These are phyloP conservation scores for Paecilomyces fulvus DNA, from an alignment of 2,329 filamentous ascomycete genomes.

Conservation along the genomic window DNA sequence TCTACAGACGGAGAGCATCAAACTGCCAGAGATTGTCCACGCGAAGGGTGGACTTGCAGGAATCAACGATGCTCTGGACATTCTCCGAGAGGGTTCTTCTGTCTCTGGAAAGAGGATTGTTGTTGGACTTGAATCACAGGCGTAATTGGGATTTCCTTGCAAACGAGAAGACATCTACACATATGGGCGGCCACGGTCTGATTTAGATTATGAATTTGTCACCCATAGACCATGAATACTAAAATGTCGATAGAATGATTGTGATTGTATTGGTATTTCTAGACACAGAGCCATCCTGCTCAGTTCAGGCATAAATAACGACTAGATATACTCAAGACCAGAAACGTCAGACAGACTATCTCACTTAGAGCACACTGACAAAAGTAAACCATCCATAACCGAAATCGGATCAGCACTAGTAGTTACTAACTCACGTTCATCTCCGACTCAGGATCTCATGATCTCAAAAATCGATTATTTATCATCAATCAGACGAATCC, in stretches of 20 bases:
- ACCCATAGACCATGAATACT: background rate
- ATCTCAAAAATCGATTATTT: background rate
- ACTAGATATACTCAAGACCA: too few relatives aligned
- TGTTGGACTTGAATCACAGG: constrained; percentile 31
- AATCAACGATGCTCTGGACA: constrained; percentile 60
- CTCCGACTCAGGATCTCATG: background rate
- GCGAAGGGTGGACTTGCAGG: constrained; percentile 55
- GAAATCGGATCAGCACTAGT: background rate
- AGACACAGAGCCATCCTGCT: background rate
- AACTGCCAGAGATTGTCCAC: constrained; percentile 57
- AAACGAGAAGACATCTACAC: background rate
- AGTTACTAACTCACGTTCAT: background rate
- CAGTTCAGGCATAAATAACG: background rate
- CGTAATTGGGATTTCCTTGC: background rate
- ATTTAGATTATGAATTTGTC: background rate
- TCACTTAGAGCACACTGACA: too few relatives aligned
- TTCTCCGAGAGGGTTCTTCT: constrained; percentile 52
- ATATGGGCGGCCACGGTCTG: background rate
- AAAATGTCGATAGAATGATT: background rate
- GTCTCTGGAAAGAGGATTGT: constrained; percentile 62
- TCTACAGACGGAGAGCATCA: constrained; percentile 46
- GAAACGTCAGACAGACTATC: too few relatives aligned
- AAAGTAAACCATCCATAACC: background rate
- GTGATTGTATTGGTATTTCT: background rate
- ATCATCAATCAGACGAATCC: background rate